Percentiles rank a stretch among this genome's conserved stretches.
phyloP scores from a whole-genome alignment of 1,139 yeast genomes.

The Magnusiomyces suaveolens region DNA sequence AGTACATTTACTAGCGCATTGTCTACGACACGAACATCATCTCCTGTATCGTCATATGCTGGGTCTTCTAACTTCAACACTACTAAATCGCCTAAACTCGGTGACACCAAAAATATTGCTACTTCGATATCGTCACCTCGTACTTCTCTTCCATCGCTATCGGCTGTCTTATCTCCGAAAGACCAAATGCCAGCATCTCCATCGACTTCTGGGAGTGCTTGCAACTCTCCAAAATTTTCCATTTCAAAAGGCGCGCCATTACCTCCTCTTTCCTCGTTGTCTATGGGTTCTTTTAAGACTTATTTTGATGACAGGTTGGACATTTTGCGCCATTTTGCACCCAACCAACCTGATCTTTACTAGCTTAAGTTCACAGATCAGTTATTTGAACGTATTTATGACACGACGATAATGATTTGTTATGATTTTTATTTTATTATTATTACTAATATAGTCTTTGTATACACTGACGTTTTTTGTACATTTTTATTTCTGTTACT shows the following conservation, averaged over 20 bases:
- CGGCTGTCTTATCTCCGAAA: background rate
- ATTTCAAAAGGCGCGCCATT: background rate
- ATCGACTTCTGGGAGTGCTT: background rate
- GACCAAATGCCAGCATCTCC: background rate
- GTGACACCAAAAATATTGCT: background rate
- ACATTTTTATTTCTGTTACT: too few species aligned
- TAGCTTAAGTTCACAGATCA: too few species aligned
- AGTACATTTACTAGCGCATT: background rate
- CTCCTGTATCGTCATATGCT: too few species aligned
- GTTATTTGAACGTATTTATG: too few species aligned
- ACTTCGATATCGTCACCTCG: background rate
- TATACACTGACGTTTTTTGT: too few species aligned
- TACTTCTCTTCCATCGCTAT: background rate
- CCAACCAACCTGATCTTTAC: background rate
- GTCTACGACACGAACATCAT: too few species aligned
- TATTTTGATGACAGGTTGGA: constrained; percentile 26
- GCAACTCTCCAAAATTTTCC: background rate
- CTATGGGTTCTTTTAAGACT: constrained; percentile 21
- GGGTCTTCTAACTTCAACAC: too few species aligned
- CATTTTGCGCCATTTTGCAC: constrained; percentile 18
- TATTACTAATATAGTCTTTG: too few species aligned
- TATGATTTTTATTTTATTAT: too few species aligned
- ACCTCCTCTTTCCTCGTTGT: constrained; percentile 10
- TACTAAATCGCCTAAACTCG: too few species aligned
- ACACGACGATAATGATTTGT: too few species aligned